Evolutionary conservation across 192 early-diverging fungal genomes (phyloP).

Genomic region (Backusella mclennaniae): DNA sequence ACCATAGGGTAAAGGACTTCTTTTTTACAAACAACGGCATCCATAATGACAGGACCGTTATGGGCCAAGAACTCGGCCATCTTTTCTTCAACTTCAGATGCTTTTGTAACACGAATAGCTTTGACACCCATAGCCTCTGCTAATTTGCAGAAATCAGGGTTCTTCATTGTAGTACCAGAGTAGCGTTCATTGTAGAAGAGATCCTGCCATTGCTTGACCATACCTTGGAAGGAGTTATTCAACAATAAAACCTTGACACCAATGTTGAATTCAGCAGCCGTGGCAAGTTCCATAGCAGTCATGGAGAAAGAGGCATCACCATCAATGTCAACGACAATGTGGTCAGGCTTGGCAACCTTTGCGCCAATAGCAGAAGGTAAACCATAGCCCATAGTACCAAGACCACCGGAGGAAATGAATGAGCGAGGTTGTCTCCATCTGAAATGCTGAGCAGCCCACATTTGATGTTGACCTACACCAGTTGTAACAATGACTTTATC

Average conservation of each 20-base stretch:
- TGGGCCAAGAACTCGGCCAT: slow-evolving; percentile 90
- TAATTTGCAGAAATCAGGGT: slow-evolving; percentile 98
- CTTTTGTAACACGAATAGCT: slow-evolving; percentile 81
- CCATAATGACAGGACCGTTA: slow-evolving; percentile 88
- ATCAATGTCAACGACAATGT: slow-evolving; percentile 97
- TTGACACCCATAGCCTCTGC: slow-evolving; percentile 92
- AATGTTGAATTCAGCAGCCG: slow-evolving; percentile 96
- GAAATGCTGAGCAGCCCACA: slow-evolving; percentile 98
- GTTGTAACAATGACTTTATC: slow-evolving; percentile 94
- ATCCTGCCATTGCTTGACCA: slow-evolving; percentile 95
- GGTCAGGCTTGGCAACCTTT: slow-evolving; percentile 90
- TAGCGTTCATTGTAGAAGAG: slow-evolving; percentile 98
- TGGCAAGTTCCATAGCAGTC: slow-evolving; percentile 98
- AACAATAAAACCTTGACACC: slow-evolving; percentile 94
- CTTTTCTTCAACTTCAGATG: slow-evolving; percentile 78
- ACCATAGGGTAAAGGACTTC: slow-evolving; percentile 99
- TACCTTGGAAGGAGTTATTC: slow-evolving; percentile 99
- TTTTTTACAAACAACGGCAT: slow-evolving; percentile 85
- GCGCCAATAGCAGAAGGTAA: slow-evolving; percentile 95
- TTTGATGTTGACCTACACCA: slow-evolving; percentile 99
- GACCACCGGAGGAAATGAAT: slow-evolving; percentile 93
- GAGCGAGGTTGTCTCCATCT: slow-evolving; percentile 88
- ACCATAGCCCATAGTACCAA: slow-evolving; percentile 99
- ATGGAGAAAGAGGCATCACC: slow-evolving; percentile 98
- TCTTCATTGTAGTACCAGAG: slow-evolving; percentile 90